Conservation (phyloP, 306 rosid species). For the Glycine tomentella region DNA sequence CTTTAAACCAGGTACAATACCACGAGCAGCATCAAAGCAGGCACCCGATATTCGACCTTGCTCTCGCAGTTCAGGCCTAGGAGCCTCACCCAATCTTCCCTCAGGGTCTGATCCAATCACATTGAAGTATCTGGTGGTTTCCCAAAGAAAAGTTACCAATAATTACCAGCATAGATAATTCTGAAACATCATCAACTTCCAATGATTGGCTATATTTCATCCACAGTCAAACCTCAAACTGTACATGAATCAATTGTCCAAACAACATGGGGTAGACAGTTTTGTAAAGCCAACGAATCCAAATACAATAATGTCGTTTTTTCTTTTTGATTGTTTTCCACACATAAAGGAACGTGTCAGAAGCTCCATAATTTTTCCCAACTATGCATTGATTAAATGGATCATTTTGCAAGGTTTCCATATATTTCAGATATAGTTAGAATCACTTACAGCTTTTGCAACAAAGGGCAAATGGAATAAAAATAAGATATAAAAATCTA, state of each 20-base stretch:
- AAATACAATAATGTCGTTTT: neutral
- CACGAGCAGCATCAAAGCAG: slow-evolving; percentile 97
- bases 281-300: neutral
- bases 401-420: slow-evolving; percentile 27
- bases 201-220: slow-evolving; percentile 18
- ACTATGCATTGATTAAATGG: neutral
- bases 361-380: slow-evolving; percentile 13
- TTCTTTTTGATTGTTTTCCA: neutral
- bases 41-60: slow-evolving; percentile 99
- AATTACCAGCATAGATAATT: slow-evolving; percentile 11
- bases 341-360: neutral
- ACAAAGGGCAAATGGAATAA: slow-evolving; percentile 4
- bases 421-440: neutral
- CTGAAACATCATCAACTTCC: slow-evolving; percentile 18
- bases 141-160: neutral
- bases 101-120: slow-evolving; percentile 98
- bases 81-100: slow-evolving; percentile 99
- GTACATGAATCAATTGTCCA: neutral
- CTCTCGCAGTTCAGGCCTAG: slow-evolving; percentile 95
- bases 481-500: slow-evolving; percentile 3
- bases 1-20: slow-evolving; percentile 83
- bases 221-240: neutral
- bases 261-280: neutral
- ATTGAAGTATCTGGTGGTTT: slow-evolving; percentile 78
- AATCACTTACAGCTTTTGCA: slow-evolving; percentile 1